Percentiles rank a stretch among this genome's conserved stretches.
Evolutionary conservation across 139 green algal species (phyloP).

Genomic region (Micromonas commoda): DNA sequence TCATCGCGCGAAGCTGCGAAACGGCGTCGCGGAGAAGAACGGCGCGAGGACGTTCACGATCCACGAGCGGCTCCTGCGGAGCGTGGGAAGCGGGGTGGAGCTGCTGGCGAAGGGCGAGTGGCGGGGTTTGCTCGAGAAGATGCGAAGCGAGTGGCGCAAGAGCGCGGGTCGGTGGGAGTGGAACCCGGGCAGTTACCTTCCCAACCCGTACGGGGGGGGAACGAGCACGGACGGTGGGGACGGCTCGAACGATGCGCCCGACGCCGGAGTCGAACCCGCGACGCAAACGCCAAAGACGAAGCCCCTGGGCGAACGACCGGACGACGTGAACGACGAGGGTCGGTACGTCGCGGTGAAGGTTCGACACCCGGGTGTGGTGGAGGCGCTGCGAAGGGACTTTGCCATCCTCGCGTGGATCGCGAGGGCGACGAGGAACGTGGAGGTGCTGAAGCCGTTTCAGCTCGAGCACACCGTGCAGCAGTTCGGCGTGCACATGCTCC

Average conservation of each 20-base stretch:
- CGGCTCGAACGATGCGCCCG: too few relatives aligned
- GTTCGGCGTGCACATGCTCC: slow-evolving; percentile 84
- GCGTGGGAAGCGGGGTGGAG: neutral
- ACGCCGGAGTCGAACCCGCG: too few relatives aligned
- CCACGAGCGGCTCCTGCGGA: neutral
- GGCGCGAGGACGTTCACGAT: neutral
- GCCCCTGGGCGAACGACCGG: too few relatives aligned
- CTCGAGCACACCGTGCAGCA: slow-evolving; percentile 82
- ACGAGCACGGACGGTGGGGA: too few relatives aligned
- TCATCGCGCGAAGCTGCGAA: slow-evolving; percentile 49
- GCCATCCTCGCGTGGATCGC: slow-evolving; percentile 64
- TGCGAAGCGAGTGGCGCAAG: neutral
- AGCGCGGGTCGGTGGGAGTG: neutral
- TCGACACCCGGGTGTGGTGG: slow-evolving; percentile 74
- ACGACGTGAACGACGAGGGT: slow-evolving; percentile 31
- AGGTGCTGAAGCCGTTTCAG: slow-evolving; percentile 23
- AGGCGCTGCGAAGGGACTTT: slow-evolving; percentile 66
- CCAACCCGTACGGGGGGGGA: too few relatives aligned
- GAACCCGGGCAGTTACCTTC: neutral
- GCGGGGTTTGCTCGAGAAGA: neutral
- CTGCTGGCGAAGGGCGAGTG: slow-evolving; percentile 1
- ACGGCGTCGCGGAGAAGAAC: slow-evolving; percentile 11
- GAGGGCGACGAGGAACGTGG: slow-evolving; percentile 31
- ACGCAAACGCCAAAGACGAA: too few relatives aligned
- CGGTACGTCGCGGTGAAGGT: slow-evolving; percentile 82